Evolutionary conservation across 1,139 yeast genomes (phyloP).

Genomic region (Protomyces inouyei): DNA sequence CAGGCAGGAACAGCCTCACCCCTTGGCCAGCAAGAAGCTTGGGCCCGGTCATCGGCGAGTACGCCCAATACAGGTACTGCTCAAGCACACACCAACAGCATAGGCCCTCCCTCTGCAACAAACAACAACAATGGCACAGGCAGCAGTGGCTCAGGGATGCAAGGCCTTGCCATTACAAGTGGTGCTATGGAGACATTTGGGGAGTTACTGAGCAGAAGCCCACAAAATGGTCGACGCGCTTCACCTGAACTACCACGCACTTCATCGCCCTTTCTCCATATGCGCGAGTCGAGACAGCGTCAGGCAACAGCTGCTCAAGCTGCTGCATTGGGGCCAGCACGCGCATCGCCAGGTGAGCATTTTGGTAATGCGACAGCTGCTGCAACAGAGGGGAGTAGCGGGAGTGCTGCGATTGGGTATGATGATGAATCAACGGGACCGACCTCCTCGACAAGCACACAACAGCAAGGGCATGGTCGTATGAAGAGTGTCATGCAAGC

Average conservation of each 20-base stretch:
- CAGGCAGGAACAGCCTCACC: background rate
- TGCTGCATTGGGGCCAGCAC: conserved; percentile 12
- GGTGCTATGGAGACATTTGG: conserved; percentile 13
- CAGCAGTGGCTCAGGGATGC: background rate
- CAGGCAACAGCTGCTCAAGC: conserved; percentile 26
- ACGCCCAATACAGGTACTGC: background rate
- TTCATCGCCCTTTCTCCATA: conserved; percentile 12
- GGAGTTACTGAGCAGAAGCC: conserved; percentile 17
- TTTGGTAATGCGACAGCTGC: conserved; percentile 9
- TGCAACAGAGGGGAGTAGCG: background rate
- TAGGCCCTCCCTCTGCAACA: background rate
- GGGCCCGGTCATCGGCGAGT: background rate
- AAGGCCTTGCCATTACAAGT: background rate
- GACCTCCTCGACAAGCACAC: background rate
- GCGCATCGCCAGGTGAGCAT: conserved; percentile 15
- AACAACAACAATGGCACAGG: background rate
- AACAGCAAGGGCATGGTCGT: background rate
- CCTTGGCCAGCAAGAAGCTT: background rate
- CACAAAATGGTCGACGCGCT: conserved; percentile 22
- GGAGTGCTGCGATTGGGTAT: conserved; percentile 7
- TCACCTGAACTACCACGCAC: conserved; percentile 19
- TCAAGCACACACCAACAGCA: background rate
- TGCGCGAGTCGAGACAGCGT: conserved; percentile 7
- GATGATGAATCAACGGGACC: background rate
- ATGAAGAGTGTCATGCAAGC: conserved; percentile 20